Percentiles rank a stretch among this genome's conserved stretches.
Evolutionary conservation across 73 alveolate genomes (phyloP).

Genomic region (Paramecium octaurelia): DNA sequence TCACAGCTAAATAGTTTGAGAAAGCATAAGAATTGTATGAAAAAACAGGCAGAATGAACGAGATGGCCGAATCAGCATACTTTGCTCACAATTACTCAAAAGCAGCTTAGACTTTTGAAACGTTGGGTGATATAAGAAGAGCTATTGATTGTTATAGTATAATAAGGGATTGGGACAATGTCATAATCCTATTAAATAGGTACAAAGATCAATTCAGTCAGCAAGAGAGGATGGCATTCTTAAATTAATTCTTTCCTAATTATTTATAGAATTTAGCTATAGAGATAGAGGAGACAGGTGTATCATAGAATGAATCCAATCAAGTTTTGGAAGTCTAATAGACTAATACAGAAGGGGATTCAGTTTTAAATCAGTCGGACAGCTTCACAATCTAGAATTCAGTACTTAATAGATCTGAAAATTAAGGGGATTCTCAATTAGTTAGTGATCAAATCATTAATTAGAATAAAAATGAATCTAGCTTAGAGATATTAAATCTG

Average conservation of each 20-base stretch:
- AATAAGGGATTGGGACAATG: slow-evolving; percentile 48
- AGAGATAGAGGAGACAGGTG: neutral
- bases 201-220: slow-evolving; percentile 67
- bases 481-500: neutral
- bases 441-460: neutral
- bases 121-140: slow-evolving; percentile 33
- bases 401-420: slow-evolving; percentile 31
- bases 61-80: slow-evolving; percentile 79
- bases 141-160: slow-evolving; percentile 51
- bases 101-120: slow-evolving; percentile 58
- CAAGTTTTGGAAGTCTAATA: neutral
- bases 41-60: slow-evolving; percentile 46
- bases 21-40: slow-evolving; percentile 71
- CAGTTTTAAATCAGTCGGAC: slow-evolving; percentile 1
- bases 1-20: slow-evolving; percentile 69
- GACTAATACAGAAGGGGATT: slow-evolving; percentile 54
- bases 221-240: slow-evolving; percentile 65
- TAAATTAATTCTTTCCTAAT: slow-evolving; percentile 74
- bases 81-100: slow-evolving; percentile 37
- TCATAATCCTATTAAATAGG: slow-evolving; percentile 62
- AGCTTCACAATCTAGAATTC: slow-evolving; percentile 38
- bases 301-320: neutral
- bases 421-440: neutral
- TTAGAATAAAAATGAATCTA: neutral
- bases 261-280: slow-evolving; percentile 64